Evolutionary conservation across 2,329 filamentous ascomycete genomes (phyloP).

Genomic region (Bipolaris gigantea): DNA sequence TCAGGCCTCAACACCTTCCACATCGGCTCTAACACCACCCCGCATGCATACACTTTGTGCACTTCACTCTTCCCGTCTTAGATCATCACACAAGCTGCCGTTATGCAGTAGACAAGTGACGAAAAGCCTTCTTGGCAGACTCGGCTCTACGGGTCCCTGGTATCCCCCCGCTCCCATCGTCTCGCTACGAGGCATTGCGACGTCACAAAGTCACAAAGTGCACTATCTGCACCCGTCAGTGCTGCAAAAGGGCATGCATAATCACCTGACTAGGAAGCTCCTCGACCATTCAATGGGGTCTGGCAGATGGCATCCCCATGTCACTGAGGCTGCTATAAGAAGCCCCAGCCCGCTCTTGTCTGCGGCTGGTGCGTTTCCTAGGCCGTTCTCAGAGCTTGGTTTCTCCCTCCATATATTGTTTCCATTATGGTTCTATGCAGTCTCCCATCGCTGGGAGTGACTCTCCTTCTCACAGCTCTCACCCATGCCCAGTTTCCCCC

Average conservation of each 20-base stretch:
- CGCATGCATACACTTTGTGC: not conserved
- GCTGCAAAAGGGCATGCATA: conserved; percentile 16
- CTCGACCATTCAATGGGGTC: not conserved
- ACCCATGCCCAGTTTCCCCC: conserved; percentile 46
- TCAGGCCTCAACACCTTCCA: conserved; percentile 9
- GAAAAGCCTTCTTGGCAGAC: conserved; percentile 20
- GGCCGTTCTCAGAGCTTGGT: not conserved
- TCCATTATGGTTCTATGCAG: conserved; percentile 12
- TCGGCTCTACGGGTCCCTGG: conserved; percentile 18
- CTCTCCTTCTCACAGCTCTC: conserved; percentile 18
- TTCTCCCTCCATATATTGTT: not conserved
- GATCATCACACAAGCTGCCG: not conserved
- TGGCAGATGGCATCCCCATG: not conserved
- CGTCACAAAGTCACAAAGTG: conserved; percentile 20
- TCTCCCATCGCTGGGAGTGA: conserved; percentile 16
- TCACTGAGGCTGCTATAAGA: not conserved
- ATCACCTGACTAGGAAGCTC: conserved; percentile 33
- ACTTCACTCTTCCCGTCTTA: not conserved
- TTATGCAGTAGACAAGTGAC: conserved; percentile 7
- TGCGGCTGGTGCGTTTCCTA: not conserved
- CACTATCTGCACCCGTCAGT: conserved; percentile 9
- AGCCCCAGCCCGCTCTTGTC: not conserved
- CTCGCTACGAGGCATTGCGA: conserved; percentile 10
- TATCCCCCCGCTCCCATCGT: conserved; percentile 19
- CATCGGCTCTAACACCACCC: not conserved